Evolutionary conservation across 768 basidiomycete genomes (phyloP), one percentile per base, ranked within the genome.

Genomic region (Sarcodon sp.): DNA sequence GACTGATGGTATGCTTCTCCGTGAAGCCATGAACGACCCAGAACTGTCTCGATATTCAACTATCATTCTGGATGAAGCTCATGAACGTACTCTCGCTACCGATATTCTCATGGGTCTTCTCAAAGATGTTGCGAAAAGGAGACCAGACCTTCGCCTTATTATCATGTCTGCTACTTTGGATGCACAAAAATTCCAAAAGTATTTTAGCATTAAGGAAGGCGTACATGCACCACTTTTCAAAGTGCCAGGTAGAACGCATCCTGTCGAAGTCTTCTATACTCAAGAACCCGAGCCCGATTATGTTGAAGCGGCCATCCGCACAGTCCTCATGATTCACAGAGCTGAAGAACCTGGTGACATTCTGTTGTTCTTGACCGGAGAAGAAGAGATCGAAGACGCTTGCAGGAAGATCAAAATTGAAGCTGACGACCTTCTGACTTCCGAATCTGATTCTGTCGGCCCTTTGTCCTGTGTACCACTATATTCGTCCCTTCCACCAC

Each of bases 91-190:
- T 0, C 74, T 94, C 37, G 88, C 93, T 1, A 96, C 93, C 38
- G 92, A 97, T 66, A 91, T 96, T 57, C 79, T 97, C 32, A 96
- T 97, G 91, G 90, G 92, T 51, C 70, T 97, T 9, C 71, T 94
- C 32, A 97, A 96, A 64, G 62, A 70, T 32, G 72, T 97, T 15
- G 83, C 83, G 3, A 80, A 77, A 59, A 75, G 72, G 54, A 79
- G 92, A 33, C 51, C 73, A 2, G 93, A 97, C 61, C 77, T 97
- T 53, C 96, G 93, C 68, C 80, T 96, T 61, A 91, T 96, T 54
- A 68, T 96, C 70, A 96, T 96, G 92, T 88, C 84, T 36, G 93
- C 92, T 31, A 96, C 93, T 1, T 79, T 96, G 15, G 91, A 94
- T 59, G 87, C 92, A 0, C 72, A 84, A 59, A 96, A 96, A 62